A percentile compares a stretch with the other conserved stretches of the same genome.
Evolutionary conservation across 371 early-diverging fungal genomes (phyloP).

Genomic region (Apophysomyces trapeziformis): DNA sequence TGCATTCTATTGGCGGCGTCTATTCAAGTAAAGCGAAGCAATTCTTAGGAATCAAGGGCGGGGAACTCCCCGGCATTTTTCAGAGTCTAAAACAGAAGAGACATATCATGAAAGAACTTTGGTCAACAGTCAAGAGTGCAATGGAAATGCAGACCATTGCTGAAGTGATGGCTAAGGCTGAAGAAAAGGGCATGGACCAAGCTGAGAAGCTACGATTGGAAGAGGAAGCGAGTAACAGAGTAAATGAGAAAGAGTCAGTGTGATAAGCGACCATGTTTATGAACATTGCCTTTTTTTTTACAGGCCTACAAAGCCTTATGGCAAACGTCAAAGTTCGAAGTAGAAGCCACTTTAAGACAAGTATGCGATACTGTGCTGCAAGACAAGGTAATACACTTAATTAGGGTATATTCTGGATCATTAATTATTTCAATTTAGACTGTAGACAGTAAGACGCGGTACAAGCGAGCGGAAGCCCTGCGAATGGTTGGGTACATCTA

Average conservation of each 20-base stretch:
- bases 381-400: slow-evolving; percentile 24
- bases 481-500: slow-evolving; percentile 54
- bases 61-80: slow-evolving; percentile 67
- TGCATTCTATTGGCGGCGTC: slow-evolving; percentile 90
- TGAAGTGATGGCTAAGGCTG: slow-evolving; percentile 84
- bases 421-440: slow-evolving; percentile 18
- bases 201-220: slow-evolving; percentile 70
- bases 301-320: slow-evolving; percentile 90
- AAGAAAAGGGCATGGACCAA: slow-evolving; percentile 73
- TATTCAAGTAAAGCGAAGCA: slow-evolving; percentile 88
- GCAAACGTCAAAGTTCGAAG: slow-evolving; percentile 93
- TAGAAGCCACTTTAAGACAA: slow-evolving; percentile 83
- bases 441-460: slow-evolving; percentile 37
- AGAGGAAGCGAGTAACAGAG: slow-evolving; percentile 70
- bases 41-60: slow-evolving; percentile 66
- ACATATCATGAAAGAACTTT: slow-evolving; percentile 85
- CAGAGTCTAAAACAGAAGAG: slow-evolving; percentile 75
- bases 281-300: slow-evolving; percentile 17
- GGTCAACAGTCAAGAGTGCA: slow-evolving; percentile 88
- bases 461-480: slow-evolving; percentile 51
- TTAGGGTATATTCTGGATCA: not conserved
- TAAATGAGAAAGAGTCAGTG: slow-evolving; percentile 10
- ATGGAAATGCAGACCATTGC: slow-evolving; percentile 89
- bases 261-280: not conserved
- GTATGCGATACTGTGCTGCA: slow-evolving; percentile 86